phyloP scores from a whole-genome alignment of 495 filamentous ascomycete genomes.

The Amphirosellinia nigrospora region DNA sequence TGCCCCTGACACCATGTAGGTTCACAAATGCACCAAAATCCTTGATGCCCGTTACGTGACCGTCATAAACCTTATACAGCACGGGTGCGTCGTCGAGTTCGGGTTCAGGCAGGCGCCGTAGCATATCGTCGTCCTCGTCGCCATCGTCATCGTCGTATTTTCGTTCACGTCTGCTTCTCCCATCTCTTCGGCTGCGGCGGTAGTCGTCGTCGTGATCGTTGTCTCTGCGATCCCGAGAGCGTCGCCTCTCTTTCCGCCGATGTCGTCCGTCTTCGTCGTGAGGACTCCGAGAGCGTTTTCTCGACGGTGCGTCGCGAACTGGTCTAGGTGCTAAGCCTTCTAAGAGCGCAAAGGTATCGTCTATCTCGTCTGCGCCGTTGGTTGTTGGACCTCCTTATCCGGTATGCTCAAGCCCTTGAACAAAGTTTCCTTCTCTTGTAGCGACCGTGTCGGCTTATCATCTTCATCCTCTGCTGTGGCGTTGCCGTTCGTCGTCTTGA shows the following conservation, averaged over 20 bases:
- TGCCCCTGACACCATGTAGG: conserved; percentile 81
- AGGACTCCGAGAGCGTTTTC: conserved; percentile 78
- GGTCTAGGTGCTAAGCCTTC: conserved; percentile 81
- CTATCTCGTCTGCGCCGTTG: conserved; percentile 67
- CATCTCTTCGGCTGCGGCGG: conserved; percentile 34
- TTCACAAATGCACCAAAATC: conserved; percentile 97
- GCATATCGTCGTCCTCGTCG: conserved; percentile 59
- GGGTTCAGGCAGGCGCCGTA: conserved; percentile 72
- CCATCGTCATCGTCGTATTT: conserved; percentile 52
- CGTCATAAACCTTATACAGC: conserved; percentile 88
- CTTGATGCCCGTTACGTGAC: conserved; percentile 87
- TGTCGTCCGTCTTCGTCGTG: conserved; percentile 61
- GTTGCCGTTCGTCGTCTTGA: conserved; percentile 57
- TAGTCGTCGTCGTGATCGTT: conserved; percentile 38
- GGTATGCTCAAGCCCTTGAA: conserved; percentile 92
- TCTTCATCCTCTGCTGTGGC: conserved; percentile 47
- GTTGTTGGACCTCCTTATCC: conserved; percentile 70
- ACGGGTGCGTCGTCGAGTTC: conserved; percentile 82
- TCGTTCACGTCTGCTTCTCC: conserved; percentile 57
- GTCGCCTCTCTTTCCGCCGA: conserved; percentile 48
- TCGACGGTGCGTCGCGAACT: conserved; percentile 47
- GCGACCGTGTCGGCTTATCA: conserved; percentile 43
- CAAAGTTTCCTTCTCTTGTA: conserved; percentile 72
- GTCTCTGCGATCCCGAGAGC: conserved; percentile 48
- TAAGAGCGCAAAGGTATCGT: conserved; percentile 91